phyloP scores from a whole-genome alignment of 495 filamentous ascomycete genomes.

The Podospora comata region DNA sequence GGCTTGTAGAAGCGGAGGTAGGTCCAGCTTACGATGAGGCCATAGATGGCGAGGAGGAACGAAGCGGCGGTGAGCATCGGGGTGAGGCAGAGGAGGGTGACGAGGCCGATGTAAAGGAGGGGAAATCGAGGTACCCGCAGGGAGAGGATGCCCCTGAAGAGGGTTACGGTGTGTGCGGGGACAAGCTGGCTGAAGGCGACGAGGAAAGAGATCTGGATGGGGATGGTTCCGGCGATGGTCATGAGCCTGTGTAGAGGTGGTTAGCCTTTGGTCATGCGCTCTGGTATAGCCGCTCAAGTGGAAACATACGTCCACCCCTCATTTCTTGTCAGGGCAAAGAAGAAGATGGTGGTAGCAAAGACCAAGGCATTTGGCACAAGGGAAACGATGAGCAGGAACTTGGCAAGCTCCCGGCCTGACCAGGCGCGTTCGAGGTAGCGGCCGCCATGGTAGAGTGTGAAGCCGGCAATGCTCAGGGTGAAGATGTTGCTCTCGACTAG shows the following conservation, averaged over 20 bases:
- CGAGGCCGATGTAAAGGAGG: constrained; percentile 74
- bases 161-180: constrained; percentile 93
- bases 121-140: constrained; percentile 90
- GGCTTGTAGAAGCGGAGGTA: constrained; percentile 94
- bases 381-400: constrained; percentile 76
- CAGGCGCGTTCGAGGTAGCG: constrained; percentile 95
- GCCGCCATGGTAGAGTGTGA: constrained; percentile 88
- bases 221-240: constrained; percentile 81
- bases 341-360: constrained; percentile 67
- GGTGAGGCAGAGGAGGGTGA: constrained; percentile 73
- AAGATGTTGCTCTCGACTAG: constrained; percentile 93
- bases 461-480: constrained; percentile 72
- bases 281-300: neutral
- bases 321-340: constrained; percentile 67
- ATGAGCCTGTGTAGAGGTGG: constrained; percentile 52
- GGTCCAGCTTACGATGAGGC: constrained; percentile 86
- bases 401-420: constrained; percentile 88
- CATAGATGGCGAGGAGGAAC: constrained; percentile 73
- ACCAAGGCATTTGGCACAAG: constrained; percentile 76
- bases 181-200: constrained; percentile 98
- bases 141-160: constrained; percentile 82
- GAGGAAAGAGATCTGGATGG: constrained; percentile 89
- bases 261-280: neutral
- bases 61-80: constrained; percentile 82
- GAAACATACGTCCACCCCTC: constrained; percentile 64